Evolutionary conservation across 2,329 filamentous ascomycete species (phyloP).

Genomic region (Trichoderma brevicompactum): DNA sequence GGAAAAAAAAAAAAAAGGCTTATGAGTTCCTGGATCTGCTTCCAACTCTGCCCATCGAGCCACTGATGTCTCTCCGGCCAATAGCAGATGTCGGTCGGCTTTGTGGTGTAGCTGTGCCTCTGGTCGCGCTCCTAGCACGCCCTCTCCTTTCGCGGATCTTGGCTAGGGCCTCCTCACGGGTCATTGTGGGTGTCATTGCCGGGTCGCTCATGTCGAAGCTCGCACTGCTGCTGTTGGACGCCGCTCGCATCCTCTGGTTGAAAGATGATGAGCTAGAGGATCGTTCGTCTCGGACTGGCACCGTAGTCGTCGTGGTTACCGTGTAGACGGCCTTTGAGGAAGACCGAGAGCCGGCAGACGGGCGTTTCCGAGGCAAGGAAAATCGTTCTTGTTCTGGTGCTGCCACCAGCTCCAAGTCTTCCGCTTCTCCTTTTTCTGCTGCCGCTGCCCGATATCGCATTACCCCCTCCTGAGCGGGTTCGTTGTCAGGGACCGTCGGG

Average conservation of each 20-base stretch:
- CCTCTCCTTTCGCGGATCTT: slow-evolving; percentile 75
- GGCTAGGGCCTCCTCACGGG: slow-evolving; percentile 74
- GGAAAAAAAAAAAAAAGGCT: neutral
- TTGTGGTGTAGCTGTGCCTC: slow-evolving; percentile 60
- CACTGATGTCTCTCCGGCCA: slow-evolving; percentile 54
- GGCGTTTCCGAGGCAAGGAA: slow-evolving; percentile 8
- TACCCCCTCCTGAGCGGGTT: slow-evolving; percentile 26
- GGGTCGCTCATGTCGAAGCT: slow-evolving; percentile 61
- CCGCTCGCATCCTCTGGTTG: slow-evolving; percentile 51
- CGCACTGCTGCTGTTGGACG: slow-evolving; percentile 45
- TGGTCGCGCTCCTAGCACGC: slow-evolving; percentile 69
- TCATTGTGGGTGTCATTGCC: slow-evolving; percentile 67
- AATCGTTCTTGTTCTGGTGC: slow-evolving; percentile 27
- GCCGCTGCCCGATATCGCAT: slow-evolving; percentile 13
- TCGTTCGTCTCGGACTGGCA: slow-evolving; percentile 56
- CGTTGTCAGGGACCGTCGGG: slow-evolving; percentile 41
- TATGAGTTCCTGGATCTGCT: slow-evolving; percentile 32
- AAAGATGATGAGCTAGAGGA: slow-evolving; percentile 48
- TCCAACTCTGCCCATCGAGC: slow-evolving; percentile 45
- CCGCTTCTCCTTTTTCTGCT: slow-evolving; percentile 1
- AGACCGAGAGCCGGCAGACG: slow-evolving; percentile 43
- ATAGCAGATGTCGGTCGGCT: slow-evolving; percentile 60
- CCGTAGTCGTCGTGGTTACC: slow-evolving; percentile 55
- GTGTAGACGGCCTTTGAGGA: slow-evolving; percentile 54
- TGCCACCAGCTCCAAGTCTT: neutral